Conservation (phyloP, 116 monocot genomes). For the Trichopus zeylanicus region DNA sequence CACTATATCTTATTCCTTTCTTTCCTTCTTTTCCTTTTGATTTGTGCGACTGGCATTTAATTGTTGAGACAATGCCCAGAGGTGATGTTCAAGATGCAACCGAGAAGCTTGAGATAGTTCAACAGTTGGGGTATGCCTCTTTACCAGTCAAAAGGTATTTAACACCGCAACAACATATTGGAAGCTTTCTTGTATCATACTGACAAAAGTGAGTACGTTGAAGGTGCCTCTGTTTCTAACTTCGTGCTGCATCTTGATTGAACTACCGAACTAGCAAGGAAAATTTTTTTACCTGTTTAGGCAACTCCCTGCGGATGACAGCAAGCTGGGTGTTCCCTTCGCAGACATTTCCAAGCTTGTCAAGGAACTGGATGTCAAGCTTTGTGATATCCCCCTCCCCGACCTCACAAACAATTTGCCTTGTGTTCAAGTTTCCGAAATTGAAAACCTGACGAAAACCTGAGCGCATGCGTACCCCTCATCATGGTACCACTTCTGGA, state of each 20-base stretch:
- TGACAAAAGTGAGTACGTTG: no score
- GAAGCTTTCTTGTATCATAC: background rate
- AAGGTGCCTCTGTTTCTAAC: background rate
- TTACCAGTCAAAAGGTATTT: background rate
- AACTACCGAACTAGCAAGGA: background rate
- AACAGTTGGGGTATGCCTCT: slow-evolving; percentile 13
- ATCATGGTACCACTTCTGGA: slow-evolving; percentile 97
- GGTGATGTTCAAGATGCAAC: slow-evolving; percentile 53
- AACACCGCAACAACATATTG: background rate
- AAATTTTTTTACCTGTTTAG: slow-evolving; percentile 57
- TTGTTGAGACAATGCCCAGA: slow-evolving; percentile 33
- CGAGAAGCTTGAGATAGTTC: slow-evolving; percentile 70
- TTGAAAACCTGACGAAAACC: no score
- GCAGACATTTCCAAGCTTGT: slow-evolving; percentile 85
- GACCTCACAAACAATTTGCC: slow-evolving; percentile 94
- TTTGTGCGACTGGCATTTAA: no score
- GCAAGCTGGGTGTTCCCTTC: slow-evolving; percentile 82
- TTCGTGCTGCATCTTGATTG: background rate
- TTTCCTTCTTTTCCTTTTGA: background rate
- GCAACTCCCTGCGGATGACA: slow-evolving; percentile 77
- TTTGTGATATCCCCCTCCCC: slow-evolving; percentile 95
- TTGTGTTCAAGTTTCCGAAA: slow-evolving; percentile 92
- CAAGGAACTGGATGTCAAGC: slow-evolving; percentile 78
- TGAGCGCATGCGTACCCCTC: slow-evolving; percentile 97
- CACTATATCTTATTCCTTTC: background rate